A percentile compares a stretch with the other conserved stretches of the same genome.
Conservation (phyloP, 306 rosid genomes). For the Elaeagnus macrophylla region DNA sequence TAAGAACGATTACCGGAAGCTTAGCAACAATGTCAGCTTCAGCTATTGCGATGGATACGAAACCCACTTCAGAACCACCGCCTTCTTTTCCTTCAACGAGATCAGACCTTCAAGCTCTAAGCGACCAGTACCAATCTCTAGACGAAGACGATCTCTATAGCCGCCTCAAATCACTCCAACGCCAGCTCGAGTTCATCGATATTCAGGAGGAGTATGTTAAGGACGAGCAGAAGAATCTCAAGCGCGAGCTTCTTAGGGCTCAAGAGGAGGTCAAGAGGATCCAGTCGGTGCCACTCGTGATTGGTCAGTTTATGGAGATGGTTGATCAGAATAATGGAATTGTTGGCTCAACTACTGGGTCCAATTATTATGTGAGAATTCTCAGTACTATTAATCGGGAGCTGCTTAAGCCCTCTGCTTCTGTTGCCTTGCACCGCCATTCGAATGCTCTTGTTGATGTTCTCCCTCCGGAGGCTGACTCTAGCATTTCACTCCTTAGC, state of each 20-base stretch:
- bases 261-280: constrained; percentile 97
- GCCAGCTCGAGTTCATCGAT: constrained; percentile 85
- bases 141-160: constrained; percentile 87
- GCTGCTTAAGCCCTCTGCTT: constrained; percentile 85
- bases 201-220: constrained; percentile 91
- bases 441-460: constrained; percentile 97
- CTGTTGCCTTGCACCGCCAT: constrained; percentile 93
- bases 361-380: constrained; percentile 87
- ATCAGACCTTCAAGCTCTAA: constrained; percentile 43
- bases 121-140: constrained; percentile 26
- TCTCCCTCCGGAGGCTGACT: constrained; percentile 95
- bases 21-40: constrained; percentile 55
- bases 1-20: background rate
- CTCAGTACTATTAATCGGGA: constrained; percentile 92
- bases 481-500: constrained; percentile 90
- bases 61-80: constrained; percentile 59
- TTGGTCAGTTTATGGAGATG: constrained; percentile 99
- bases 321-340: constrained; percentile 90
- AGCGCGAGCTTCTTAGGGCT: constrained; percentile 91
- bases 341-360: constrained; percentile 97
- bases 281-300: constrained; percentile 92
- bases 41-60: constrained; percentile 64
- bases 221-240: constrained; percentile 89
- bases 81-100: constrained; percentile 42
- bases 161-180: constrained; percentile 59